These are phyloP conservation scores for Triangularia verruculosa DNA, from an alignment of 2,329 filamentous ascomycete genomes.

Conservation along the genomic window DNA sequence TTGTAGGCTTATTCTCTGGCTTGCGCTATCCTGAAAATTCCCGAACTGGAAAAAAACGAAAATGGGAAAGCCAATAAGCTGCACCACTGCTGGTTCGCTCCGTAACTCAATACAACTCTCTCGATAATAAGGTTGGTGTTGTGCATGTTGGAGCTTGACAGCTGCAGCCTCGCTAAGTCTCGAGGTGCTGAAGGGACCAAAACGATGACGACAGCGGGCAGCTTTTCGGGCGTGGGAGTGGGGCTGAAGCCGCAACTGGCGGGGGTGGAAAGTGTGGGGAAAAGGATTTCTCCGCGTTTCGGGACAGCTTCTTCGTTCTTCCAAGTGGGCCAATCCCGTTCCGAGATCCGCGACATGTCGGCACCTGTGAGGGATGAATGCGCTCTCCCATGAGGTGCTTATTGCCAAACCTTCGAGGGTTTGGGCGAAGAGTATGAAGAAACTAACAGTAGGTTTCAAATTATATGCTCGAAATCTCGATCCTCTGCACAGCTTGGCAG, in stretches of 20 bases:
- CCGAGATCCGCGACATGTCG: no score
- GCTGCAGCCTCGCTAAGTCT: slow-evolving; percentile 1
- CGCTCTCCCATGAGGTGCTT: background rate
- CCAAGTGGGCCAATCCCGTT: background rate
- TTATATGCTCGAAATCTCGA: background rate
- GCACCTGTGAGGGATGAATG: background rate
- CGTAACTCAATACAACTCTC: background rate
- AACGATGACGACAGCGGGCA: slow-evolving; percentile 21
- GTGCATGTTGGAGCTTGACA: background rate
- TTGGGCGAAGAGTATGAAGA: background rate
- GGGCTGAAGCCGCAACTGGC: background rate
- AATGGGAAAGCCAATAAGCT: background rate
- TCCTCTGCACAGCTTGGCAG: background rate
- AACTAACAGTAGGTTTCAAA: no score
- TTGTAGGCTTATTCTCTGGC: background rate
- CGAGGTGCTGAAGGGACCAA: background rate
- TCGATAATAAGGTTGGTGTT: background rate
- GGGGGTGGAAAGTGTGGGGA: slow-evolving; percentile 17
- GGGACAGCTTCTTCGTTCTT: background rate
- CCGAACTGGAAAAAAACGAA: background rate
- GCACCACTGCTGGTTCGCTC: background rate
- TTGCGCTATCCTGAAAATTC: background rate
- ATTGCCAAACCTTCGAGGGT: background rate
- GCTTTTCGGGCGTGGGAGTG: slow-evolving; percentile 10
- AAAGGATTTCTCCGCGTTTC: slow-evolving; percentile 9